Evolutionary conservation across 306 rosid genomes (phyloP), one percentile per base, ranked within the genome.

Genomic region (Cicer arietinum): DNA sequence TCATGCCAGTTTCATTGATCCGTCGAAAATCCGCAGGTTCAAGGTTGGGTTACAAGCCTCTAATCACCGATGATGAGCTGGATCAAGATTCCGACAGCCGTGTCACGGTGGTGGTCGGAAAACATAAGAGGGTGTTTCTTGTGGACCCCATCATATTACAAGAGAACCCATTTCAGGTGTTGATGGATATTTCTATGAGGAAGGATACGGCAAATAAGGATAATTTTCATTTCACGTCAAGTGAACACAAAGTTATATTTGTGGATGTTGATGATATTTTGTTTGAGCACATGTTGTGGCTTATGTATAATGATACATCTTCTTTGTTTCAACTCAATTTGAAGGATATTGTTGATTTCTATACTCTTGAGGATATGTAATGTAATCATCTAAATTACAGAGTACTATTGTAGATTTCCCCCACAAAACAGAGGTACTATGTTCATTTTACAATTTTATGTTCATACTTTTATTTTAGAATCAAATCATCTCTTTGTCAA

Each of bases 261-360:
- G 90, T 91, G 10, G 94, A 91, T 75, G 97, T 94, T 1, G 98
- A 94, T 79, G 83, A 94, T 3, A 91, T 94, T 56, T 83, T 94
- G 90, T 94, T 94, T 51, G 98, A 94, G 75, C 98, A 94, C 66
- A 88, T 94, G 94, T 48, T 91, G 75, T 94, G 98, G 98, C 78
- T 94, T 53, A 44, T 94, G 91, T 71, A 89, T 11, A 94, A 94
- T 39, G 98, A 94, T 81, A 75, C 84, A 10, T 84, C 97, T 52
- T 91, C 98, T 66, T 80, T 94, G 70, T 85, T 85, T 60, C 71
- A 87, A 37, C 96, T 94, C 22, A 90, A 94, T 75, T 81, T 94
- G 25, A 83, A 84, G 82, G 98, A 94, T 57, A 89, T 91, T 35
- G 87, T 94, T 58, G 97, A 94, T 9, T 94, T 94, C 82, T 94